Evolutionary conservation across 2,329 filamentous ascomycete genomes (phyloP), one percentile per base, ranked within the genome.

Genomic region (Alternaria ethzedia): DNA sequence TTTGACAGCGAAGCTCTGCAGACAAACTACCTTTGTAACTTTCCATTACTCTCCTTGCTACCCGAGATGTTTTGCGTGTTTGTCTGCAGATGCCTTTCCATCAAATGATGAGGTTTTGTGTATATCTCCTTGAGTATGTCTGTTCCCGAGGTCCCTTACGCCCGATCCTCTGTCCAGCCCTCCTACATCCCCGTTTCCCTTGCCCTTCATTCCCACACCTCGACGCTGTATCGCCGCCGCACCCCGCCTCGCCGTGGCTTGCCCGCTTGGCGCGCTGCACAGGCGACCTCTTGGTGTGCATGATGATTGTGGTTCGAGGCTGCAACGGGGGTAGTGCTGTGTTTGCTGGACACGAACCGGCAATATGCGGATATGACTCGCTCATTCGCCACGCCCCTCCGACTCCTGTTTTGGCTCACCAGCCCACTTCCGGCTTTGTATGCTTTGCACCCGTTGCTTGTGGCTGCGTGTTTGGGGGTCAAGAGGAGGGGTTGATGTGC

Each of bases 351-450:
- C 67, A 79, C 70, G 78, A 75, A 59, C 79, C 79, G 80, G 78
- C 78, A 75, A 80, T 77, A 76, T 78, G 71, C 59, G 79, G 79
- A 77, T 75, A 81, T 81, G 79, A 75, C 62, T 81, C 77, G 80
- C 73, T 81, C 79, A 77, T 75, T 80, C 77, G 76, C 78, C 70
- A 64, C 70, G 45, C 66, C 68, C 65, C 68, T 70, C 57, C 56
- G 65, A 54, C 67, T 63, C 68, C 71, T 72, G 61, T 66, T 41
- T 41, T 68, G 67, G 67, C 70, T 68, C 71, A 71, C 74, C 73
- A 68, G 74, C 75, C 76, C 61, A 44, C 74, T 70, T 69, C 59
- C 63, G 57, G 66, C 63, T 60, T 69, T 71, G 74, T 73, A 70
- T 80, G 77, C 66, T 75, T 78, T 75, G 74, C 71, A 67, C 78